Conservation (phyloP, 176 grass and related monocot species). For the Carex littledalei region DNA sequence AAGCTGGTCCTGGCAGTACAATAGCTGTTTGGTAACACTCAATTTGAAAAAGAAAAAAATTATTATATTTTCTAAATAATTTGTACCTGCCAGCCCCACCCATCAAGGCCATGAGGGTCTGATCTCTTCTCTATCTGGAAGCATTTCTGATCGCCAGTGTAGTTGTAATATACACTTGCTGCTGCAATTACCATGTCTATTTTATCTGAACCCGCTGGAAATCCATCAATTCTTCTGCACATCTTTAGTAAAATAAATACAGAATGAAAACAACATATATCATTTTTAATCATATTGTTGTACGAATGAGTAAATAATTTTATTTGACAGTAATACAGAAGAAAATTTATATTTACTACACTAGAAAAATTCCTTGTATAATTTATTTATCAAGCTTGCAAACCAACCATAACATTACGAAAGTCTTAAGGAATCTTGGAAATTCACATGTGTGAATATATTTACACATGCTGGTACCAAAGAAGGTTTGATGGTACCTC, state of each 20-base stretch:
- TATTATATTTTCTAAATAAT: neutral
- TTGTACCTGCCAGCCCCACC: constrained; percentile 89
- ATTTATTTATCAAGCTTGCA: neutral
- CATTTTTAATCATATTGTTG: neutral
- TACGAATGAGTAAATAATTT: neutral
- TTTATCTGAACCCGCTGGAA: constrained; percentile 32
- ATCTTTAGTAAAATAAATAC: constrained; percentile 40
- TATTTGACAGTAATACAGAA: neutral
- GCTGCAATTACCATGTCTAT: constrained; percentile 62
- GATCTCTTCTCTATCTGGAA: constrained; percentile 45
- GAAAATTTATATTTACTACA: neutral
- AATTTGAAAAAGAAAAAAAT: neutral
- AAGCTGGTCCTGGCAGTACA: neutral
- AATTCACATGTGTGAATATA: neutral
- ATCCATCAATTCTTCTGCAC: constrained; percentile 70
- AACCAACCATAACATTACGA: neutral
- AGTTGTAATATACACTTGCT: constrained; percentile 84
- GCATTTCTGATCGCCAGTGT: constrained; percentile 59
- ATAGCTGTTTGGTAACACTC: neutral
- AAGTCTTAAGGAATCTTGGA: neutral
- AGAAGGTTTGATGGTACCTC: constrained; percentile 35
- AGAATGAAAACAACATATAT: constrained; percentile 5
- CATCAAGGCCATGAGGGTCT: constrained; percentile 84
- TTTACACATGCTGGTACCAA: neutral
- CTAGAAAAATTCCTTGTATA: neutral